Conservation (phyloP, 1,139 yeast species). For the Pichia sp. region DNA sequence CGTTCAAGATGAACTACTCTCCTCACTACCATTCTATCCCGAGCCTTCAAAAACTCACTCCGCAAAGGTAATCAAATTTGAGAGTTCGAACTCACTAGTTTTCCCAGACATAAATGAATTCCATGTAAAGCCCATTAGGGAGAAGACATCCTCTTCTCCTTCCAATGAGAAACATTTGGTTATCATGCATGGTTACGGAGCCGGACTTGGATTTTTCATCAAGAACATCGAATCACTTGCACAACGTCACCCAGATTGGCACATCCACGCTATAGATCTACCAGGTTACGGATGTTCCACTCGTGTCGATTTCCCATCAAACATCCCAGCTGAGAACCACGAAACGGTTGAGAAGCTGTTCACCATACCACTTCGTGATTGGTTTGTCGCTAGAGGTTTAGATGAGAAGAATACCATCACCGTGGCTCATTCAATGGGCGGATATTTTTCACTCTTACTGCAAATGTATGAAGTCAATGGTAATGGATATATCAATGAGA, state of each 20-base stretch:
- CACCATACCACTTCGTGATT: slow-evolving; percentile 40
- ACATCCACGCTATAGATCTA: slow-evolving; percentile 64
- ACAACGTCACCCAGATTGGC: slow-evolving; percentile 41
- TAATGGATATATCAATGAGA: slow-evolving; percentile 6
- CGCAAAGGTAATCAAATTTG: slow-evolving; percentile 26
- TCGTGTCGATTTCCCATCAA: slow-evolving; percentile 46
- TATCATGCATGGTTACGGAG: slow-evolving; percentile 73
- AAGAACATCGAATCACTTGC: slow-evolving; percentile 51
- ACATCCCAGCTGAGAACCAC: slow-evolving; percentile 25
- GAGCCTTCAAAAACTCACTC: slow-evolving; percentile 22
- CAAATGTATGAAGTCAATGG: slow-evolving; percentile 15
- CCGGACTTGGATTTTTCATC: slow-evolving; percentile 64
- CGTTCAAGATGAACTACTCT: slow-evolving; percentile 45
- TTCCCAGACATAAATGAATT: slow-evolving; percentile 56
- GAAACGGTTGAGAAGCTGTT: slow-evolving; percentile 43
- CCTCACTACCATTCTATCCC: slow-evolving; percentile 30
- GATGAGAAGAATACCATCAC: slow-evolving; percentile 32
- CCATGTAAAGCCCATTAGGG: slow-evolving; percentile 41
- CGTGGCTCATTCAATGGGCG: slow-evolving; percentile 61
- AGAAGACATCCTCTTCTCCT: slow-evolving; percentile 10
- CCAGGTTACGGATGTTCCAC: slow-evolving; percentile 76
- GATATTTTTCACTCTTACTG: slow-evolving; percentile 44
- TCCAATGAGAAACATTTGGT: slow-evolving; percentile 45
- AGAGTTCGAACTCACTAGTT: slow-evolving; percentile 34
- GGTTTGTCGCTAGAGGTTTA: slow-evolving; percentile 36